These are phyloP conservation scores for Coemansia sp. DNA, from an alignment of 192 early-diverging fungal genomes.

Conservation along the genomic window DNA sequence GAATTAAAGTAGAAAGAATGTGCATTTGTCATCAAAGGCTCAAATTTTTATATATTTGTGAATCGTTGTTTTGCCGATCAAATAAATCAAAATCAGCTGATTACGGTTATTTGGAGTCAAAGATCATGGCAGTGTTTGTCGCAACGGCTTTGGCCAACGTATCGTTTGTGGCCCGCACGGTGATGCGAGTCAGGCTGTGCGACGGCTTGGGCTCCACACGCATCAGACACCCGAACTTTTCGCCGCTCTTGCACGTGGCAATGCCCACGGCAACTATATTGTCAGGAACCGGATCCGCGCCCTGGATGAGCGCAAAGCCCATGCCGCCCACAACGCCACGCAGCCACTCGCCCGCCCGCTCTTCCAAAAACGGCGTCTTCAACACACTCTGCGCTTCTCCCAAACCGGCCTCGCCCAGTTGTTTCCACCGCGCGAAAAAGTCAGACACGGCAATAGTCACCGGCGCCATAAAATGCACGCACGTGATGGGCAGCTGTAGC, in stretches of 20 bases:
- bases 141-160: constrained; percentile 59
- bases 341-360: constrained; percentile 56
- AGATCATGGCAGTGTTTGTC: constrained; percentile 42
- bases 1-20: not conserved
- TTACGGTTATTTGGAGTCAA: constrained; percentile 10
- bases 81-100: too few species aligned
- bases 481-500: constrained; percentile 75
- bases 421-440: constrained; percentile 93
- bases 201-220: constrained; percentile 85
- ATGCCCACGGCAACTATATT: constrained; percentile 92
- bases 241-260: constrained; percentile 67
- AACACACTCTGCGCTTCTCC: constrained; percentile 70
- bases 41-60: too few species aligned
- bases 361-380: constrained; percentile 33
- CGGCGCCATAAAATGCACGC: constrained; percentile 87
- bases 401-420: constrained; percentile 79
- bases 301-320: constrained; percentile 73
- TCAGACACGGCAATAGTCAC: constrained; percentile 70
- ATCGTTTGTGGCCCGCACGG: constrained; percentile 86
- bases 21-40: not conserved
- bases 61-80: too few species aligned
- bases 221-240: constrained; percentile 89
- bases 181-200: constrained; percentile 86
- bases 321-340: constrained; percentile 64
- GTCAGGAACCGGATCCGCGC: constrained; percentile 83